Evolutionary conservation across 768 basidiomycete species (phyloP).

Genomic region (Pleurotus pulmonarius): DNA sequence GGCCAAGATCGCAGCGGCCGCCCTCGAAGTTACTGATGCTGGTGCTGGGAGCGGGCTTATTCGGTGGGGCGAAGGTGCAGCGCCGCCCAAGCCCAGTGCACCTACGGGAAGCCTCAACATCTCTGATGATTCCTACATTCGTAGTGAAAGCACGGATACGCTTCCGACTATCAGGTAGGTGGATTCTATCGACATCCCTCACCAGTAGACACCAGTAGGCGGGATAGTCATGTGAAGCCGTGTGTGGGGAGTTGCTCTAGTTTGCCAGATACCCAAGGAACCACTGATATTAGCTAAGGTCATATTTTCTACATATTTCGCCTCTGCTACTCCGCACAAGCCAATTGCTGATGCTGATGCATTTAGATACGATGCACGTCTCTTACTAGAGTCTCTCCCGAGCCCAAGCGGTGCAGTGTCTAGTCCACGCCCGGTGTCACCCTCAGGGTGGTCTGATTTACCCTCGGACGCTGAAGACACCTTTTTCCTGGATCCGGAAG

Average conservation of each 20-base stretch:
- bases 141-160: constrained; percentile 10
- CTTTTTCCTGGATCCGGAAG: constrained; percentile 70
- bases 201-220: no score
- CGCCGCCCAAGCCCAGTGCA: neutral
- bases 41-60: constrained; percentile 24
- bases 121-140: constrained; percentile 21
- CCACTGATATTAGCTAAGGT: constrained; percentile 1
- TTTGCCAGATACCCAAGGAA: constrained; percentile 5
- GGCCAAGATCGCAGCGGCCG: constrained; percentile 32
- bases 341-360: constrained; percentile 17
- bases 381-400: constrained; percentile 58
- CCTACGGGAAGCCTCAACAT: neutral
- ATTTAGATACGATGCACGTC: constrained; percentile 74
- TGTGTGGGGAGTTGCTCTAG: no score
- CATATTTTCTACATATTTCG: constrained; percentile 19
- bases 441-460: constrained; percentile 77
- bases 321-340: constrained; percentile 17
- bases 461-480: constrained; percentile 85
- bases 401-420: neutral
- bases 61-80: constrained; percentile 22
- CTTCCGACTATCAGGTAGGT: constrained; percentile 59
- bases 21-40: constrained; percentile 26
- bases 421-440: constrained; percentile 27
- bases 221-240: no score
- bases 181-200: constrained; percentile 11